These are phyloP conservation scores for Cutaneotrichosporon curvatum DNA, from an alignment of 1,284 basidiomycete genomes.

Conservation along the genomic window DNA sequence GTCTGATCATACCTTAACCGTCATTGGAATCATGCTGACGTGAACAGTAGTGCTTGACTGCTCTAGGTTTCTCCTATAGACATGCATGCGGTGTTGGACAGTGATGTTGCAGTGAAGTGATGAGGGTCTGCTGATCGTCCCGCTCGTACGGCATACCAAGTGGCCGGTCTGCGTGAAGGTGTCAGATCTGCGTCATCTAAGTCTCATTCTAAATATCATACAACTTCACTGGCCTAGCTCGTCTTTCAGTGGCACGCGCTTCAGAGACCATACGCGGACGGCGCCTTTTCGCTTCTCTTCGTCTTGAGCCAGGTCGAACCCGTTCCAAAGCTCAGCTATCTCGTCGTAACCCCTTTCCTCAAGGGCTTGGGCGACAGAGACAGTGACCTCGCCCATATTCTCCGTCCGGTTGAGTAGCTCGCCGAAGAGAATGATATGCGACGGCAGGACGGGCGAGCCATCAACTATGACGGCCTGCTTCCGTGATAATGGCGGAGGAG, in stretches of 20 bases:
- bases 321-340: conserved; percentile 55
- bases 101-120: too few relatives aligned
- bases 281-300: conserved; percentile 69
- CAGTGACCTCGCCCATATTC: background rate
- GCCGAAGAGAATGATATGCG: conserved; percentile 72
- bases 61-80: too few relatives aligned
- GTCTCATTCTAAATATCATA: too few relatives aligned
- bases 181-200: too few relatives aligned
- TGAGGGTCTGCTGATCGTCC: too few relatives aligned
- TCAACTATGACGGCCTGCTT: background rate
- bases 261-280: conserved; percentile 47
- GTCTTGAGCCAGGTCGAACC: conserved; percentile 63
- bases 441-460: conserved; percentile 50
- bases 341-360: conserved; percentile 58
- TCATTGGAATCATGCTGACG: background rate
- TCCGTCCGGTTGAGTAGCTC: conserved; percentile 51
- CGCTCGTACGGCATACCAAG: too few relatives aligned
- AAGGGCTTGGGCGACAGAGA: conserved; percentile 51
- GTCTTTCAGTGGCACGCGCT: background rate
- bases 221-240: too few relatives aligned
- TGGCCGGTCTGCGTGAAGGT: too few relatives aligned
- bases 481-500: conserved; percentile 10
- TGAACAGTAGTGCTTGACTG: background rate
- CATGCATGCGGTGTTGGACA: too few relatives aligned
- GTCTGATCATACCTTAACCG: conserved; percentile 35